Percentiles rank a stretch among this genome's conserved stretches.
phyloP scores from a whole-genome alignment of 257 asterid species.

The Anisodus tanguticus region DNA sequence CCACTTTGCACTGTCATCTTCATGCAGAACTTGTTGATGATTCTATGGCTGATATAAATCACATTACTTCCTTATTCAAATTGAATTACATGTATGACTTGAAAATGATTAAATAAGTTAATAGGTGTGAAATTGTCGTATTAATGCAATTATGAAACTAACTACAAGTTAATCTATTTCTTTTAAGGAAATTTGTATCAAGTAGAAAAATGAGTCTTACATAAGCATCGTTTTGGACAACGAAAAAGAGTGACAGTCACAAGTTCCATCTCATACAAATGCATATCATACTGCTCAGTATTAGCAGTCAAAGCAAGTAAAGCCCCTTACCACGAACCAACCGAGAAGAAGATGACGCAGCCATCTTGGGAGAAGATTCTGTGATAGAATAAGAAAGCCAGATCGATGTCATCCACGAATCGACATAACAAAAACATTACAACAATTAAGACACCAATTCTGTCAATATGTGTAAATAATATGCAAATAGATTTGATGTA shows the following conservation, averaged over 20 bases:
- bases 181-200: background rate
- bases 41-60: too few species aligned
- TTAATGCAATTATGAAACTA: background rate
- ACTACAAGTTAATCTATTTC: too few species aligned
- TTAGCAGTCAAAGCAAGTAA: background rate
- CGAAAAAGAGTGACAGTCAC: background rate
- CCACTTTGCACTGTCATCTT: too few species aligned
- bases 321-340: constrained; percentile 28
- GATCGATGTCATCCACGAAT: background rate
- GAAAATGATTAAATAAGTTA: background rate
- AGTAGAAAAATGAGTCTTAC: background rate
- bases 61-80: too few species aligned
- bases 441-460: background rate
- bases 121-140: background rate
- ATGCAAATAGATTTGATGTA: background rate
- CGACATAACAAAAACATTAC: background rate
- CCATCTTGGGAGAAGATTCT: constrained; percentile 25
- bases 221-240: constrained; percentile 8
- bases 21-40: too few species aligned
- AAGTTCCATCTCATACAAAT: background rate
- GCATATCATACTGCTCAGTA: background rate
- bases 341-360: constrained; percentile 33
- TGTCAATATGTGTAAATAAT: background rate
- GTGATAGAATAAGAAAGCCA: background rate
- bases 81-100: background rate